Evolutionary conservation across 2,329 filamentous ascomycete species (phyloP), one percentile per base, ranked within the genome.

Genomic region (Aschersonia sp.): DNA sequence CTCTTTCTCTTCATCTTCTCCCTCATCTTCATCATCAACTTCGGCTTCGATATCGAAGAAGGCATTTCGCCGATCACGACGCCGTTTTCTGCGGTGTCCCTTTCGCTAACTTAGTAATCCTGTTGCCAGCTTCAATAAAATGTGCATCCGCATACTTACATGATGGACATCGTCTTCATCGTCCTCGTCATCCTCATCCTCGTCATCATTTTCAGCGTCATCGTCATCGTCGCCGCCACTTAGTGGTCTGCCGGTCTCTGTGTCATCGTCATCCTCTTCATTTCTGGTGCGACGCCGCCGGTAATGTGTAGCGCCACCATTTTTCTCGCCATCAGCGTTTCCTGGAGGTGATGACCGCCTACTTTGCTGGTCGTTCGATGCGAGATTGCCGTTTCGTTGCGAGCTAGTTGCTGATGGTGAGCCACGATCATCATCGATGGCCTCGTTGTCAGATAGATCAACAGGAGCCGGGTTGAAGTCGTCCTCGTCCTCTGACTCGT

Each of bases 1-100:
- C 48, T 94, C 89, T 56, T 94, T 88, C 56, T 96, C 91, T 46
- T 94, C 88, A 54, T 94, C 88, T 52, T 86, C 85, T 55, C 78
- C 83, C 55, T 88, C 85, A 57, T 95, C 89, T 57, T 94, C 89
- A 53, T 94, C 92, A 60, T 97, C 92, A 56, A 98, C 92, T 68
- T 96, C 92, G 63, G 92, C 92, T 73, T 98, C 92, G 59, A 91
- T 87, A 80, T 98, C 92, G 68, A 98, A 82, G 78, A 96, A 96
- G 59, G 84, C 82, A 57, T 87, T 86, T 53, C 87, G 80, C 54
- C 77, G 77, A 54, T 85, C 80, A 62, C 79, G 80, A 63, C 82
- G 83, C 50, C 89, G 85, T 66, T 97, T 97, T 57, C 84, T 78
- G 49, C 86, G 85, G 59, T 87, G 76, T 50, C 73, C 70, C 76